Base-by-base conservation (phyloP, 768 basidiomycete species). In the Suillus subalutaceus region DNA sequence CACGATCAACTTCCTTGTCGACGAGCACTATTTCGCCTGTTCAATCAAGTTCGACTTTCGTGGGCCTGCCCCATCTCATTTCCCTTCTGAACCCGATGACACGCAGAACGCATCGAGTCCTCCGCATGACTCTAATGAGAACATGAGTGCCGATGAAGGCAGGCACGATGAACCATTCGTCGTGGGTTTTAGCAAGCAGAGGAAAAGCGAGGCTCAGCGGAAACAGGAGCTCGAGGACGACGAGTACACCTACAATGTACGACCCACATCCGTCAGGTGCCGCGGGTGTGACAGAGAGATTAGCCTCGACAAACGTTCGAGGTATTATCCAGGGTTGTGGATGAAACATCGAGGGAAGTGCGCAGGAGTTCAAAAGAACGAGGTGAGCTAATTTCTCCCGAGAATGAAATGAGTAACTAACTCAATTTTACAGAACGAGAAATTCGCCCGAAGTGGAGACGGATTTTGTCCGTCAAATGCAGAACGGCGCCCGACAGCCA, bases 321-420 rank as follows among this genome's bases (percentile, higher is more conserved):
- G 66, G 32, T 80, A 80, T 67, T 80, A 79, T 50, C 77, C 78
- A 18, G 78, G 78, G 8, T 48, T 79, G 9, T 79, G 78, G 78
- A 44, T 59, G 60, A 79, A 79, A 65, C 78, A 79, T 63, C 72
- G 64, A 50, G 35, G 65, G 3, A 78, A 78, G 65, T 79, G 79
- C 46, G 69, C 67, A 32, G 23, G 60, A 35, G 66, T 77, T 48
- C 66, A 67, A 55, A 69, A 66, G 44, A 63, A 72, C 2, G 69
- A 77, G 72, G 76, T 78, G 18, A 73, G 77, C 65, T 16, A 20
- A 18, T 18, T 30, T 56, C 7, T 16, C 10, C 38, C 32, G 23
- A 50, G 23, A 63, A 53, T 50, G n/a, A 2, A 40, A 43, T 2
- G 15, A 40, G 8, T n/a, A 3, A 56, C 72, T 74, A 41, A 75